Conservation (phyloP, 805 yeast genomes). For the Clavispora fructus region DNA sequence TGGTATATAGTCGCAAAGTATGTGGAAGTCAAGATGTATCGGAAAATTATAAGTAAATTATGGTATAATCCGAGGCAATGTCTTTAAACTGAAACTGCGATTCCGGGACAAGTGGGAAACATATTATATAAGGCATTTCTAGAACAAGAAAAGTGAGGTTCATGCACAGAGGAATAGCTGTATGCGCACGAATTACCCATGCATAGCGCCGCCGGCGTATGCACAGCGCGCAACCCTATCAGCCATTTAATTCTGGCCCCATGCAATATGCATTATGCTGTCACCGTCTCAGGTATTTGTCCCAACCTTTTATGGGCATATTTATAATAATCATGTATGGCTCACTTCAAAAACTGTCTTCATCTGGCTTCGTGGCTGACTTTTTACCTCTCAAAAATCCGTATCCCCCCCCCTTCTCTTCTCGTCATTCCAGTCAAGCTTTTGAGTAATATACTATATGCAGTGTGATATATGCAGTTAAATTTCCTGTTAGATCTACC, state of each 20-base stretch:
- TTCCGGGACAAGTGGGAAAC: neutral
- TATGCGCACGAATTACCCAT: neutral
- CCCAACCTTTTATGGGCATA: too few species aligned
- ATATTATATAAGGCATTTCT: neutral
- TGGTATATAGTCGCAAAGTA: constrained; percentile 4
- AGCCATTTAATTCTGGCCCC: neutral
- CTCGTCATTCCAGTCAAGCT: too few species aligned
- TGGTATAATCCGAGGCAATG: neutral
- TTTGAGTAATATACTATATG: too few species aligned
- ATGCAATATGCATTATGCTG: neutral
- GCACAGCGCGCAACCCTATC: neutral
- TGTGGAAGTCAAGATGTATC: neutral
- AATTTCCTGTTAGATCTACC: too few species aligned
- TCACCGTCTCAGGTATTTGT: neutral
- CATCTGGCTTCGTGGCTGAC: too few species aligned
- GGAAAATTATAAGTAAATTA: neutral
- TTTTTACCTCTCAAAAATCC: too few species aligned
- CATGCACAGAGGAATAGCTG: neutral
- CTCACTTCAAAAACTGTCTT: too few species aligned
- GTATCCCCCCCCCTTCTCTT: too few species aligned
- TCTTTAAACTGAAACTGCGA: neutral
- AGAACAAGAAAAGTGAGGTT: neutral
- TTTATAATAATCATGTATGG: too few species aligned
- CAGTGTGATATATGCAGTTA: too few species aligned
- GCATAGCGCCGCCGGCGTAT: neutral